Base-by-base conservation (phyloP, 2,329 filamentous ascomycete genomes). In the Cucurbitaria berberidis region DNA sequence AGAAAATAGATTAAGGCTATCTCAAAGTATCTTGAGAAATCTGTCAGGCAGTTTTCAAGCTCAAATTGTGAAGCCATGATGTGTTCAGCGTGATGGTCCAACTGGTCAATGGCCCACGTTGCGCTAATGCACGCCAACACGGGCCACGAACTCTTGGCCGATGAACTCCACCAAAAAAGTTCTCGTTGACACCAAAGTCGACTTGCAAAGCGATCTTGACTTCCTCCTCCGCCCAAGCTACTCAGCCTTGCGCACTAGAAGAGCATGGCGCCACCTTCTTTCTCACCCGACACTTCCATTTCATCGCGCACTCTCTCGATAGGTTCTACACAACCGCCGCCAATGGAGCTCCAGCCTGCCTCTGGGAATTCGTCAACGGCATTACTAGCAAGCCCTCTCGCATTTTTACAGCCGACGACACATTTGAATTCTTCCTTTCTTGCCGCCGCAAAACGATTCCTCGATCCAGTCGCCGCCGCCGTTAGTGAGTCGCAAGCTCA, bases 391-490 rank as follows among this genome's bases (percentile, higher is more conserved):
- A 84, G 85, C 54, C 88, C 90, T 11, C 87, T 93, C 69, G 74
- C 77, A 22, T 96, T 96, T 70, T 80, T 97, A n/a, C 87, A 89
- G 59, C 92, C 93, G 4, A 80, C 85, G 2, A 67, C 82, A 7
- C 77, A 84, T 19, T 80, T 96, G 27, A 85, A 91, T 40, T 82
- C 84, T 27, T 86, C 88, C 3, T 87, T 90, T 16, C 79, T 95
- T 19, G 83, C 86, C 51, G 84, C 91, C 45, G 87, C 90, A n/a
- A 96, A 96, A 76, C 80, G 85, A 35, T 90, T 88, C 4, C 80
- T 97, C 7, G 91, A 96, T 68, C 84, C 85, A 3, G 86, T 96
- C 59, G 92, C 93, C 1, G 81, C 82, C 1, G 86, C 86, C 49
- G 81, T 96, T 27, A 87, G 87, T 63, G 85, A 91, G 57, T 83